These are phyloP conservation scores for Penicillium salamii DNA, from an alignment of 495 filamentous ascomycete species.

Conservation along the genomic window DNA sequence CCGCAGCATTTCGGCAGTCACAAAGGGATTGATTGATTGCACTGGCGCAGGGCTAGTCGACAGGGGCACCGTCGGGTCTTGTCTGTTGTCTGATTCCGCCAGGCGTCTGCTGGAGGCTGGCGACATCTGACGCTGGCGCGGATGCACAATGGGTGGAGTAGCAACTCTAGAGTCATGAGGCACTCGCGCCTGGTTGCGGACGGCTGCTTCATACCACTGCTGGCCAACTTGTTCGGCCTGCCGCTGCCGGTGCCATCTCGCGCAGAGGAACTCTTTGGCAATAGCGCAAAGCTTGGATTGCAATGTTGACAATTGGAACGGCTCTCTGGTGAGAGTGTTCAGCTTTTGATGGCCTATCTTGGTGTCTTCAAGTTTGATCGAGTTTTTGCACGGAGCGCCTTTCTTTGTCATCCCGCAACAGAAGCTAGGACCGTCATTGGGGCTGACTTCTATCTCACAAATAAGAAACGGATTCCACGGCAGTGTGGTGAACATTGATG, in stretches of 20 bases:
- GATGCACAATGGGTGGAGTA: neutral
- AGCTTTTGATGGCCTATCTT: constrained; percentile 3
- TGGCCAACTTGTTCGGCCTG: neutral
- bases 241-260: neutral
- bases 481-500: neutral
- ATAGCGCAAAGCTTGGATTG: neutral
- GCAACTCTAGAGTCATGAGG: neutral
- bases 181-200: neutral
- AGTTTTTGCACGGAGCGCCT: neutral
- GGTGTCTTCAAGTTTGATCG: neutral
- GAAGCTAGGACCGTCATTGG: neutral
- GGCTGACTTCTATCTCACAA: constrained; percentile 1
- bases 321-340: neutral
- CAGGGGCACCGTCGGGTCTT: neutral
- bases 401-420: constrained; percentile 1
- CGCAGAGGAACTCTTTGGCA: neutral
- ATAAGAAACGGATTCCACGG: neutral
- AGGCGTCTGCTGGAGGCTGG: neutral
- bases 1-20: no score
- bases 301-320: neutral
- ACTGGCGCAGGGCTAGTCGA: neutral
- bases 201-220: constrained; percentile 2
- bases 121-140: neutral
- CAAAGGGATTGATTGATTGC: no score
- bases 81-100: neutral